Evolutionary conservation across 2,329 filamentous ascomycete species (phyloP).

Genomic region (Achaetomium macrosporum): DNA sequence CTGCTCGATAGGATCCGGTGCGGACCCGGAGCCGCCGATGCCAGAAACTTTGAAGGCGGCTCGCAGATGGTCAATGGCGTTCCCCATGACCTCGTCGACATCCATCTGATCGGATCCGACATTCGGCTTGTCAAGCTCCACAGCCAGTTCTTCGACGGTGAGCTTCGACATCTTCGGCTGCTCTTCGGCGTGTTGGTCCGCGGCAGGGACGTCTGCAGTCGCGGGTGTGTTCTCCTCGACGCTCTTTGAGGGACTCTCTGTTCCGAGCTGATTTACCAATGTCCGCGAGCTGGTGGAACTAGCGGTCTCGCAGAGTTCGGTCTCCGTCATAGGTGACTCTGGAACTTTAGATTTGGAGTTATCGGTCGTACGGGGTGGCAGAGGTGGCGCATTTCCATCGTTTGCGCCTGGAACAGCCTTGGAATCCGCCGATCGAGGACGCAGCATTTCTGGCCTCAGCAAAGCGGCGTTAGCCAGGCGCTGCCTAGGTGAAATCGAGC

Average conservation of each 20-base stretch:
- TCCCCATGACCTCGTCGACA: conserved; percentile 91
- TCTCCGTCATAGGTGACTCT: conserved; percentile 27
- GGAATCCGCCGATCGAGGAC: conserved; percentile 10
- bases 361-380: conserved; percentile 34
- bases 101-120: conserved; percentile 70
- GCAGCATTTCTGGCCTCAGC: conserved; percentile 31
- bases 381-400: conserved; percentile 37
- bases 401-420: conserved; percentile 7
- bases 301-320: conserved; percentile 32
- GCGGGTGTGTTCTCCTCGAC: conserved; percentile 5
- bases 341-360: conserved; percentile 19
- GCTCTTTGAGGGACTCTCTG: conserved; percentile 31
- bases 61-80: conserved; percentile 84
- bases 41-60: conserved; percentile 74
- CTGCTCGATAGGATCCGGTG: conserved; percentile 69
- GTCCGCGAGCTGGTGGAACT: conserved; percentile 49
- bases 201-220: conserved; percentile 19
- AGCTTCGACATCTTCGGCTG: conserved; percentile 17
- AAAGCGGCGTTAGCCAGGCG: conserved; percentile 76
- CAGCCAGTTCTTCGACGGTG: conserved; percentile 23
- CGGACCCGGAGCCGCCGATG: conserved; percentile 21
- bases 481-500: conserved; percentile 64
- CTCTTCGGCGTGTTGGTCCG: background rate
- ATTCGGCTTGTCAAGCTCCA: conserved; percentile 26
- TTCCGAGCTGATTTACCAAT: conserved; percentile 41